These are phyloP conservation scores for Gastroboletus turbinatus DNA, from an alignment of 1,284 basidiomycete species.

Conservation along the genomic window DNA sequence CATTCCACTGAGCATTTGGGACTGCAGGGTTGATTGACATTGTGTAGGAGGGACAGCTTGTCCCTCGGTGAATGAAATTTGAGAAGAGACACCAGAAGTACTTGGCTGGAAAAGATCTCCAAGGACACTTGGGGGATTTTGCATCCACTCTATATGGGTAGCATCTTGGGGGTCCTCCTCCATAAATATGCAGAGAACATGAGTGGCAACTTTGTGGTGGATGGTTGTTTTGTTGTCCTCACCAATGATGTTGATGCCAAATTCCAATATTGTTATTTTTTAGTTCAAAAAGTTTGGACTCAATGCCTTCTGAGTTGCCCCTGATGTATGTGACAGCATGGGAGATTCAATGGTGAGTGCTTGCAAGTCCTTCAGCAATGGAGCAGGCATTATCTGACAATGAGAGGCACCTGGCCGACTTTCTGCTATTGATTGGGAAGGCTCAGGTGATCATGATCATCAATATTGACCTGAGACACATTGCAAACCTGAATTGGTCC, in stretches of 20 bases:
- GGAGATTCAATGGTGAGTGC: no score
- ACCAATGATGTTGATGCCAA: constrained; percentile 97
- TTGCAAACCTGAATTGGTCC: no score
- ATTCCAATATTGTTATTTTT: constrained; percentile 97
- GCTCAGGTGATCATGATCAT: no score
- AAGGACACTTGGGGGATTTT: constrained; percentile 17
- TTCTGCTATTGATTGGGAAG: no score
- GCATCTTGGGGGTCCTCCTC: constrained; percentile 79
- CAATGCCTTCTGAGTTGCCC: constrained; percentile 91
- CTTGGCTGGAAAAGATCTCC: constrained; percentile 35
- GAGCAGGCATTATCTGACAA: no score
- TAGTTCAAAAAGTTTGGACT: constrained; percentile 92
- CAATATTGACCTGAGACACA: no score
- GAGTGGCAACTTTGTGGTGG: constrained; percentile 96
- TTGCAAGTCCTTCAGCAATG: no score
- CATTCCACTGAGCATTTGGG: constrained; percentile 62
- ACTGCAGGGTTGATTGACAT: constrained; percentile 55
- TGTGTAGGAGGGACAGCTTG: constrained; percentile 40
- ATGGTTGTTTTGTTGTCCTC: constrained; percentile 96
- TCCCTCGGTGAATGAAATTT: constrained; percentile 39
- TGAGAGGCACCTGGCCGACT: no score
- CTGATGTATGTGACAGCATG: constrained; percentile 99
- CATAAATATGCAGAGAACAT: constrained; percentile 85
- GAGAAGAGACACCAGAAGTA: constrained; percentile 27
- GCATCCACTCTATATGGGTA: constrained; percentile 57